These are phyloP conservation scores for Prunus mongolica DNA, from an alignment of 306 rosid species.

Conservation along the genomic window DNA sequence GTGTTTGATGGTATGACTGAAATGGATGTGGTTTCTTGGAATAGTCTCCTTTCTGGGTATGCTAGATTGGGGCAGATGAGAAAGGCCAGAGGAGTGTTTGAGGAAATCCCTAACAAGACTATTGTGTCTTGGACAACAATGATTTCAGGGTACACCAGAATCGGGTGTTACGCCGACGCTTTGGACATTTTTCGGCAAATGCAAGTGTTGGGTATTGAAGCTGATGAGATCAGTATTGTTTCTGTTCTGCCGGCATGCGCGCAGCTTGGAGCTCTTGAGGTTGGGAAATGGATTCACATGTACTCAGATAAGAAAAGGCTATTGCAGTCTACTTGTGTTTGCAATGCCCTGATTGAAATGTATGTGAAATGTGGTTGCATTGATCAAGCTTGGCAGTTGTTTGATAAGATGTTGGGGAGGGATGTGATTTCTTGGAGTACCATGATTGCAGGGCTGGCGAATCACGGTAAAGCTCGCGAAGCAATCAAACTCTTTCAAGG, in stretches of 20 bases:
- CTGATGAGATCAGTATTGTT: slow-evolving; percentile 69
- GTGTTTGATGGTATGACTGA: slow-evolving; percentile 60
- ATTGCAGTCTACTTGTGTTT: slow-evolving; percentile 30
- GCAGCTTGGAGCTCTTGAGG: slow-evolving; percentile 75
- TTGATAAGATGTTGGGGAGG: slow-evolving; percentile 42
- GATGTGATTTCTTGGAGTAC: slow-evolving; percentile 89
- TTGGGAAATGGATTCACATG: slow-evolving; percentile 80
- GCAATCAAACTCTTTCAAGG: slow-evolving; percentile 61
- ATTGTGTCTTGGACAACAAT: slow-evolving; percentile 78
- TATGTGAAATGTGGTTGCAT: slow-evolving; percentile 75
- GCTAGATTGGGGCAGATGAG: slow-evolving; percentile 55
- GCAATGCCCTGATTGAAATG: slow-evolving; percentile 80
- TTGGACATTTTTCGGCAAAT: slow-evolving; percentile 57
- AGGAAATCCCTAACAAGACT: slow-evolving; percentile 65
- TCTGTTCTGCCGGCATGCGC: slow-evolving; percentile 76
- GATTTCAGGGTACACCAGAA: slow-evolving; percentile 62
- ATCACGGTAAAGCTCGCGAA: slow-evolving; percentile 55
- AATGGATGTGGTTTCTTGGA: slow-evolving; percentile 65
- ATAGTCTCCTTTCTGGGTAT: slow-evolving; percentile 60
- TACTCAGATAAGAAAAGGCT: slow-evolving; percentile 47
- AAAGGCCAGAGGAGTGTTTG: slow-evolving; percentile 52
- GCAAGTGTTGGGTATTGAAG: slow-evolving; percentile 62
- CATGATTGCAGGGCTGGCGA: slow-evolving; percentile 66
- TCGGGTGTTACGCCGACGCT: slow-evolving; percentile 55
- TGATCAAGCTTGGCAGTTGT: slow-evolving; percentile 54